phyloP scores from a whole-genome alignment of 768 basidiomycete genomes.

The Austroboletus eburneus region DNA sequence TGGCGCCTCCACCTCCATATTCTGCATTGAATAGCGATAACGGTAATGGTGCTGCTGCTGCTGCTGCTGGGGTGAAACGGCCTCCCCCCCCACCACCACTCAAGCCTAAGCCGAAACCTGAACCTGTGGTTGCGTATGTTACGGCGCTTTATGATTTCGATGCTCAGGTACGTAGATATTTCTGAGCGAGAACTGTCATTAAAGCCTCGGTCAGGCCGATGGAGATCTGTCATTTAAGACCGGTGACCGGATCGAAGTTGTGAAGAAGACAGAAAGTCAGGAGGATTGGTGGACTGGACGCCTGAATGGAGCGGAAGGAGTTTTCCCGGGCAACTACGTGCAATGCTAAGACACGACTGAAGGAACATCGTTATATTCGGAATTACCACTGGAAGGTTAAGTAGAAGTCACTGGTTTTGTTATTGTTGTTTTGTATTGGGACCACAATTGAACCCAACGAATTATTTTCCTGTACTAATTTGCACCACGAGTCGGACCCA shows the following conservation, averaged over 20 bases:
- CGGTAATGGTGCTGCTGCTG: conserved; percentile 34
- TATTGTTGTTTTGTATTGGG: no score
- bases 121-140: conserved; percentile 66
- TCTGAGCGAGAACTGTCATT: background rate
- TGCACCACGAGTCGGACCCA: no score
- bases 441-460: no score
- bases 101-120: conserved; percentile 80
- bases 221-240: conserved; percentile 88
- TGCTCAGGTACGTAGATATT: conserved; percentile 59
- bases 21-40: conserved; percentile 17
- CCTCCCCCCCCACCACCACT: conserved; percentile 92
- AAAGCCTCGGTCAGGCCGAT: conserved; percentile 53
- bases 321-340: conserved; percentile 74
- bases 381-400: background rate
- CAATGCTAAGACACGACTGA: conserved; percentile 14
- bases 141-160: conserved; percentile 93
- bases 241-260: conserved; percentile 88
- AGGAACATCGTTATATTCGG: background rate
- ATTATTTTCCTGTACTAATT: no score
- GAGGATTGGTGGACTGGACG: conserved; percentile 99
- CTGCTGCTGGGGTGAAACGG: conserved; percentile 48
- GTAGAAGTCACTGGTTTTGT: no score
- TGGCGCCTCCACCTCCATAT: conserved; percentile 44
- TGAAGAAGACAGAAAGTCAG: conserved; percentile 72
- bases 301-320: conserved; percentile 76